Conservation (phyloP, 2,329 filamentous ascomycete species). For the Sclerotinia sclerotiorum region DNA sequence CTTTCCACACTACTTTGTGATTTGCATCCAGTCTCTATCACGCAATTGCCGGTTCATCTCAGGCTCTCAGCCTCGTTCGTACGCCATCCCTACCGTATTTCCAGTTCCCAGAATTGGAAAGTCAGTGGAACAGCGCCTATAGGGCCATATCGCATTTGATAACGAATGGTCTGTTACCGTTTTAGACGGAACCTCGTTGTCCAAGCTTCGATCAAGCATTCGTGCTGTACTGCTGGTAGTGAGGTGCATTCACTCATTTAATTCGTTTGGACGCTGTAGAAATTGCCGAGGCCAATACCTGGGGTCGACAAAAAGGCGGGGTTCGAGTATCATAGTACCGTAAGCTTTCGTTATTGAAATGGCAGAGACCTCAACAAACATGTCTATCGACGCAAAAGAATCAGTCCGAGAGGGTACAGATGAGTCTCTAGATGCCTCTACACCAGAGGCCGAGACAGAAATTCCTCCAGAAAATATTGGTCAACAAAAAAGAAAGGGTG, state of each 20-base stretch:
- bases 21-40: slow-evolving; percentile 15
- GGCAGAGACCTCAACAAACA: slow-evolving; percentile 44
- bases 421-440: slow-evolving; percentile 55
- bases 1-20: slow-evolving; percentile 1
- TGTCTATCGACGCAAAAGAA: slow-evolving; percentile 65
- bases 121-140: slow-evolving; percentile 19
- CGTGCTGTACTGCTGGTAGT: slow-evolving; percentile 6
- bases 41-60: not conserved
- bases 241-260: slow-evolving; percentile 7
- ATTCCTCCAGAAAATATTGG: slow-evolving; percentile 48
- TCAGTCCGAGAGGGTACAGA: slow-evolving; percentile 58
- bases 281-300: slow-evolving; percentile 21
- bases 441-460: slow-evolving; percentile 54
- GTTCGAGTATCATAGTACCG: slow-evolving; percentile 4
- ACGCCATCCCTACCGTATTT: slow-evolving; percentile 23
- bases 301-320: slow-evolving; percentile 19
- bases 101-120: slow-evolving; percentile 8
- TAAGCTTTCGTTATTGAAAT: slow-evolving; percentile 17
- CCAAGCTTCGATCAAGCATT: slow-evolving; percentile 24
- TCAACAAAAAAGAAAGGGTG: slow-evolving; percentile 92
- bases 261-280: slow-evolving; percentile 19
- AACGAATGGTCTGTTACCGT: slow-evolving; percentile 21
- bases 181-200: slow-evolving; percentile 19
- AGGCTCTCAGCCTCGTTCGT: slow-evolving; percentile 24
- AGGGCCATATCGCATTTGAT: slow-evolving; percentile 21